Evolutionary conservation across 176 grass and related monocot genomes (phyloP).

Genomic region (Alloteropsis semialata): DNA sequence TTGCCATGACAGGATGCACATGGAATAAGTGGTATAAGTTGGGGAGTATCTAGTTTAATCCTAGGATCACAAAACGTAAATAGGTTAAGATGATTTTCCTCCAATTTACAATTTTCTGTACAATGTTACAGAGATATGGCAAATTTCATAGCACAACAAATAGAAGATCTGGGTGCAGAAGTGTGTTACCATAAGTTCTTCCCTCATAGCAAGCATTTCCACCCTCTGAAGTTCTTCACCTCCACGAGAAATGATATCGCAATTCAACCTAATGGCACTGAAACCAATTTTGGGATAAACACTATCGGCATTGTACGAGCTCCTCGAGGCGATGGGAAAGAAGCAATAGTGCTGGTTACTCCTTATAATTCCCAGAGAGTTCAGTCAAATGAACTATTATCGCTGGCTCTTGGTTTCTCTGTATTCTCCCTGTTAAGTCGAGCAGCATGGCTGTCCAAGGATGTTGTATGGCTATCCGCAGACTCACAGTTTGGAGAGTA

Average conservation of each 20-base stretch:
- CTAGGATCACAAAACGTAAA: not conserved
- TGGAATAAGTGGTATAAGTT: not conserved
- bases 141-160: constrained; percentile 59
- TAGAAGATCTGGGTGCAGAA: constrained; percentile 74
- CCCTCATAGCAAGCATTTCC: constrained; percentile 51
- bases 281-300: constrained; percentile 54
- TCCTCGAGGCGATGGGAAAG: constrained; percentile 95
- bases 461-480: constrained; percentile 89
- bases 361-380: constrained; percentile 76
- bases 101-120: not conserved
- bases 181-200: constrained; percentile 75
- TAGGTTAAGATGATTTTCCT: constrained; percentile 15
- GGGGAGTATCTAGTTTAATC: not conserved
- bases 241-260: constrained; percentile 40
- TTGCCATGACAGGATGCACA: not conserved
- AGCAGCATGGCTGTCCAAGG: constrained; percentile 82
- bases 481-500: constrained; percentile 91
- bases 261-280: constrained; percentile 35
- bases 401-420: constrained; percentile 82
- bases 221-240: constrained; percentile 81
- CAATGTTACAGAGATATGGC: constrained; percentile 55
- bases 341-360: constrained; percentile 87
- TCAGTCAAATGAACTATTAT: constrained; percentile 62
- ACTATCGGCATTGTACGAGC: constrained; percentile 80
- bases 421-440: constrained; percentile 77